Evolutionary conservation across 305 asterid genomes (phyloP).

Genomic region (Fraxinus velutina): DNA sequence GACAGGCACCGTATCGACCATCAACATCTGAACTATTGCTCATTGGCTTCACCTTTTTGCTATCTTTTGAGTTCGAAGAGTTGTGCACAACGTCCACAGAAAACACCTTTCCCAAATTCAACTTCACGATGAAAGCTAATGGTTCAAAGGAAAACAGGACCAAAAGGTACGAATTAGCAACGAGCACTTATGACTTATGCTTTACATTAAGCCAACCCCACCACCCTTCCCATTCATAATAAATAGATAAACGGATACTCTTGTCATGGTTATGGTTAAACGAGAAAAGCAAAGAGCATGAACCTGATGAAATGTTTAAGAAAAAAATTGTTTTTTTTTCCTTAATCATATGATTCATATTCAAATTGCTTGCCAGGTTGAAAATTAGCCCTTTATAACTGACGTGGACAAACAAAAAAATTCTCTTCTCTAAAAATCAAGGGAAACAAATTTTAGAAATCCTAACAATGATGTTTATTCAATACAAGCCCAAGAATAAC

Average conservation of each 20-base stretch:
- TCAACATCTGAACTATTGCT: slow-evolving; percentile 32
- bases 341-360: neutral
- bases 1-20: slow-evolving; percentile 28
- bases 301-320: neutral
- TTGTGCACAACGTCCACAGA: slow-evolving; percentile 22
- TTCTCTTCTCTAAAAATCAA: neutral
- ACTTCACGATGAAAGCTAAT: slow-evolving; percentile 56
- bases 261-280: neutral
- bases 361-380: neutral
- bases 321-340: neutral
- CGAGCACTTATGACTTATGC: neutral
- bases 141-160: slow-evolving; percentile 10
- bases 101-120: slow-evolving; percentile 42
- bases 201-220: neutral
- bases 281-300: neutral
- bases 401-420: neutral
- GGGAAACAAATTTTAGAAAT: neutral
- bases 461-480: neutral
- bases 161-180: slow-evolving; percentile 1
- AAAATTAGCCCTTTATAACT: neutral
- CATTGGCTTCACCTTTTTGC: slow-evolving; percentile 27
- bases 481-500: neutral
- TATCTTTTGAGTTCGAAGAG: slow-evolving; percentile 24
- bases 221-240: neutral
- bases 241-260: neutral